Percentiles rank a stretch among this genome's conserved stretches.
phyloP scores from a whole-genome alignment of 176 grass and related monocot species.

The Zoysia pacifica region DNA sequence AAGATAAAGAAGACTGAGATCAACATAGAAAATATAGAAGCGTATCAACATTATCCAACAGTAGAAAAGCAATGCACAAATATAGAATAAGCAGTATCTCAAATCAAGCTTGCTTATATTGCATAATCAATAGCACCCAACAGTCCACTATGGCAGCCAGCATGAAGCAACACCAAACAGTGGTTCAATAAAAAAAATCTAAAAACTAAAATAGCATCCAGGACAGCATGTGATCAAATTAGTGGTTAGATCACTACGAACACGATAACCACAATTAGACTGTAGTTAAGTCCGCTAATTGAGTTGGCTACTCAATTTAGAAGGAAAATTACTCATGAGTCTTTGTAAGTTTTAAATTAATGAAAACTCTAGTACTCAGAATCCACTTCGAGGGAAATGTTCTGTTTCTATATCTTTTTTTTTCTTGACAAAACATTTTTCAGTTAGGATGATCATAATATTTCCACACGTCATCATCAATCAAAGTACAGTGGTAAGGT shows the following conservation, averaged over 20 bases:
- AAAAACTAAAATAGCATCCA: background rate
- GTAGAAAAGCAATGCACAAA: background rate
- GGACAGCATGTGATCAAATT: background rate
- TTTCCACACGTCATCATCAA: background rate
- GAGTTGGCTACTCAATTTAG: background rate
- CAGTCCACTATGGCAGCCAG: background rate
- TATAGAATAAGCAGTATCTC: background rate
- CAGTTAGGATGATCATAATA: background rate
- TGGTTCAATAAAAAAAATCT: background rate
- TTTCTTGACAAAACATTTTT: background rate
- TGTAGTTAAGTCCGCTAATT: background rate
- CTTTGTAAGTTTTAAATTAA: background rate
- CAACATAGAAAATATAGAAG: background rate
- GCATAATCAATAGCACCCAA: background rate
- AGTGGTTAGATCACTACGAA: background rate
- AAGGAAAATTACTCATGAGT: background rate
- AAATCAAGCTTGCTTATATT: conserved; percentile 1
- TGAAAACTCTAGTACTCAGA: background rate
- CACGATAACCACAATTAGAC: background rate
- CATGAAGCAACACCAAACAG: background rate
- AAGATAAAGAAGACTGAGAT: conserved; percentile 30
- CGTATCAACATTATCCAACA: background rate
- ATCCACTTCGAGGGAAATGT: background rate
- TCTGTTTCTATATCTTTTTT: background rate
- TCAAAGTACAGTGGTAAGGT: conserved; percentile 5